A percentile compares a stretch with the other conserved stretches of the same genome.
Conservation (phyloP, 108 stramenopile genomes). For the Cyclotella choctawhatcheeana region DNA sequence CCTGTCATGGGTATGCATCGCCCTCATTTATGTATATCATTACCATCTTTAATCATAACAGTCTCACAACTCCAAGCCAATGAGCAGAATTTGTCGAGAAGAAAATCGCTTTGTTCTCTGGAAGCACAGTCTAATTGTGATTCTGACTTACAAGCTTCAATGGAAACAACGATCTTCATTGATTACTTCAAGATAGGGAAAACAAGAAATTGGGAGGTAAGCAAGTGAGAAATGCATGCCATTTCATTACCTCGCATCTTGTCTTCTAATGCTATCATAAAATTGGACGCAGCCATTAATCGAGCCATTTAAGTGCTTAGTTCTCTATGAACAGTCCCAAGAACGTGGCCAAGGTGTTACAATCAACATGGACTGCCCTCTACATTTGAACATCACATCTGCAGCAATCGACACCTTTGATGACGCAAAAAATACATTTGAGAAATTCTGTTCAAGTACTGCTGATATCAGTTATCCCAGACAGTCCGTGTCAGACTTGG, state of each 20-base stretch:
- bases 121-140: background rate
- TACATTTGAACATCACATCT: constrained; percentile 88
- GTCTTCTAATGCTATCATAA: background rate
- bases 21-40: constrained; percentile 52
- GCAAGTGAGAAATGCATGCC: no score
- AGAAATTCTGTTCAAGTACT: constrained; percentile 35
- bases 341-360: constrained; percentile 74
- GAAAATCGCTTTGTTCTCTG: constrained; percentile 9
- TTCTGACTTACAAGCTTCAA: constrained; percentile 32
- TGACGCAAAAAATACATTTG: constrained; percentile 67
- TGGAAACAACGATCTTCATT: constrained; percentile 65
- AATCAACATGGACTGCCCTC: constrained; percentile 69
- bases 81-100: constrained; percentile 16
- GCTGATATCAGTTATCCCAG: background rate
- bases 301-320: constrained; percentile 79
- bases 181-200: constrained; percentile 94
- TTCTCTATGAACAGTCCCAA: constrained; percentile 69
- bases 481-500: background rate
- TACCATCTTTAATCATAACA: constrained; percentile 56
- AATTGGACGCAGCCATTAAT: constrained; percentile 89
- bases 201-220: constrained; percentile 88
- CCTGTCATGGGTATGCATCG: constrained; percentile 80
- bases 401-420: constrained; percentile 84
- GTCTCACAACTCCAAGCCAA: constrained; percentile 56
- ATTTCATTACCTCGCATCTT: no score